Base-by-base conservation (phyloP, 2,329 filamentous ascomycete species). In the Cadophora gregata region DNA sequence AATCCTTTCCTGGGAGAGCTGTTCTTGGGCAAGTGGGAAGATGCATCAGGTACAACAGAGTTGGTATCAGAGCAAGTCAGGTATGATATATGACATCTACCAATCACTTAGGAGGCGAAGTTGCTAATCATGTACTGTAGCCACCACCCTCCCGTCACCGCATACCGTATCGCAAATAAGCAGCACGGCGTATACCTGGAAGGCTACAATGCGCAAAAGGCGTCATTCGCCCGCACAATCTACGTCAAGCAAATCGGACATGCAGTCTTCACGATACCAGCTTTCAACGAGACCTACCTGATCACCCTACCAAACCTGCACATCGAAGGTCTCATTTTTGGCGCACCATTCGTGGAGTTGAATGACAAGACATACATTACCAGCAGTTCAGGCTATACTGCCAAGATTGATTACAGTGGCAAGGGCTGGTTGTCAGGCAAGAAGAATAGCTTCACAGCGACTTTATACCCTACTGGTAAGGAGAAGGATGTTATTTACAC, bases 1-100 rank as follows among this genome's bases (percentile, higher is more conserved):
- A 98, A 99, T 77, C 96, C 96, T 0, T 98, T 99, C 81, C 81
- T 99, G 42, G 95, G 95, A 65, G 95, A 99, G 82, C 86, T 98
- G 38, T 98, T 97, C 81, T 80, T 98, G 31, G 96, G 95, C 27
- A 91, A 89, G 75, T 99, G 96, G 96, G 87, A 90, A 66, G 92
- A 97, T 76, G 85, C 88, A 56, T 87, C 88, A 62, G 95, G 95
- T 65, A 90, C 89, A 58, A 98, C 96, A 31, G 88, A 91, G 73
- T 85, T 99, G 71, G 86, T 97, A 74, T 97, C 93, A 76, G 95
- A 98, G 82, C 95, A 98, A 85, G 96, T 98, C 77, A 92, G 90
- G 87, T 88, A 78, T 66, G 74, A 67, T 24, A 59, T 88, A 78
- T 66, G 74, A 67, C 24, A 59, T 45, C 65, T 14, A 19, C 56